A percentile compares a stretch with the other conserved stretches of the same genome.
These are phyloP conservation scores for Aspergillus bridgeri DNA, from an alignment of 495 filamentous ascomycete genomes.

Conservation along the genomic window DNA sequence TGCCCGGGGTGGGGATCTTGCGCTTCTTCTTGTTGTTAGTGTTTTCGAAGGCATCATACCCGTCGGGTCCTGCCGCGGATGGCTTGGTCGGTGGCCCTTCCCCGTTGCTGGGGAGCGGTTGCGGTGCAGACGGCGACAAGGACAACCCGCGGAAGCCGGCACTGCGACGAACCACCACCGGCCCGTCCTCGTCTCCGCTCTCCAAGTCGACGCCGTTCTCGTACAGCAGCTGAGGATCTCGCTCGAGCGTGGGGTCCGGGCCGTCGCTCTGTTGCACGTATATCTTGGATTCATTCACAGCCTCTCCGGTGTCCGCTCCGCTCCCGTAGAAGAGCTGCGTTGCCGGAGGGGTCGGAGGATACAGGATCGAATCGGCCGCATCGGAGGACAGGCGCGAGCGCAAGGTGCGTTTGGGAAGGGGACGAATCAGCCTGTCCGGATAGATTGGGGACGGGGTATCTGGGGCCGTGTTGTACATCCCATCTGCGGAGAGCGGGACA, in stretches of 20 bases:
- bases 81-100: slow-evolving; percentile 31
- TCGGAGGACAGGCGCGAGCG: slow-evolving; percentile 82
- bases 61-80: slow-evolving; percentile 57
- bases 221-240: slow-evolving; percentile 39
- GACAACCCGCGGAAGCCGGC: slow-evolving; percentile 41
- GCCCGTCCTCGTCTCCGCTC: slow-evolving; percentile 46
- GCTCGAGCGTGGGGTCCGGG: slow-evolving; percentile 47
- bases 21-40: slow-evolving; percentile 99
- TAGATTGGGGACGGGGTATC: slow-evolving; percentile 74
- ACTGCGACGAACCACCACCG: slow-evolving; percentile 45
- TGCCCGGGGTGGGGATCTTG: slow-evolving; percentile 89
- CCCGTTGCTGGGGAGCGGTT: slow-evolving; percentile 25
- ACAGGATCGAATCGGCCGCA: slow-evolving; percentile 76
- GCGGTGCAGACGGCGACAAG: slow-evolving; percentile 31
- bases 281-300: slow-evolving; percentile 41
- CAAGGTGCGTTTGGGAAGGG: slow-evolving; percentile 81
- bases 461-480: slow-evolving; percentile 56
- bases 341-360: slow-evolving; percentile 66
- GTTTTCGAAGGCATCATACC: slow-evolving; percentile 97
- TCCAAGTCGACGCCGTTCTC: slow-evolving; percentile 42
- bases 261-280: slow-evolving; percentile 45
- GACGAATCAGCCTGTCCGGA: slow-evolving; percentile 87
- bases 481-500: slow-evolving; percentile 36
- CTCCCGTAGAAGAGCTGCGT: slow-evolving; percentile 74
- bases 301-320: slow-evolving; percentile 46